A percentile compares a stretch with the other conserved stretches of the same genome.
Evolutionary conservation across 1,139 yeast genomes (phyloP).

Genomic region (Geotrichum carabidarum): DNA sequence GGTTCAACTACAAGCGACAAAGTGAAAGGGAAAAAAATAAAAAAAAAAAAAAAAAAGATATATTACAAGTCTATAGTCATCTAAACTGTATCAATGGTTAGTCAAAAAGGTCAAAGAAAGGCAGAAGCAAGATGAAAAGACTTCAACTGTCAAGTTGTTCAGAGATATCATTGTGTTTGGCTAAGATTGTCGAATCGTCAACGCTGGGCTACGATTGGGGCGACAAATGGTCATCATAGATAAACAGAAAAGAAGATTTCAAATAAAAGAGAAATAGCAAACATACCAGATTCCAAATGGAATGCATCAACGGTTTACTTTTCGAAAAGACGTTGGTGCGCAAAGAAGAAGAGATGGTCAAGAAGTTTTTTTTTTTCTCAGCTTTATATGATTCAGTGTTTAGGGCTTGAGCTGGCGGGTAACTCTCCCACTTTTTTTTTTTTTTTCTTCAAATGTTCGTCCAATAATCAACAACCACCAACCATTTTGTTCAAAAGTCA

Average conservation of each 20-base stretch:
- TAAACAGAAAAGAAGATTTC: background rate
- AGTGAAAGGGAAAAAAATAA: background rate
- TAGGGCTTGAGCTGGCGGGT: constrained; percentile 5
- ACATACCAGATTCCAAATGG: background rate
- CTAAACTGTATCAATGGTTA: background rate
- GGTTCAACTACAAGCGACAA: background rate
- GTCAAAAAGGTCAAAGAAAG: background rate
- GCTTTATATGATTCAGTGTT: background rate
- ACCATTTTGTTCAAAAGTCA: background rate
- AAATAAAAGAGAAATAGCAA: background rate
- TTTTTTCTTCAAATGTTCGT: background rate
- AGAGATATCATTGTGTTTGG: constrained; percentile 7
- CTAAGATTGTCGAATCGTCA: constrained; percentile 7
- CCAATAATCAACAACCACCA: constrained; percentile 7
- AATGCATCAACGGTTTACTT: too few relatives aligned
- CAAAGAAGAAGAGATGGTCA: background rate
- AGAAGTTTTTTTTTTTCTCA: background rate
- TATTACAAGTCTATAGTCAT: too few relatives aligned
- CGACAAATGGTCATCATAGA: constrained; percentile 8
- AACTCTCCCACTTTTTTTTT: background rate
- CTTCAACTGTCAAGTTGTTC: background rate
- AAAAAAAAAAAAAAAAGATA: background rate
- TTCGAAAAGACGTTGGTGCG: background rate
- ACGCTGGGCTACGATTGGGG: constrained; percentile 8
- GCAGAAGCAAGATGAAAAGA: background rate